These are phyloP conservation scores for Austroboletus olivaceoglutinosus DNA, from an alignment of 1,284 basidiomycete species.

Conservation along the genomic window DNA sequence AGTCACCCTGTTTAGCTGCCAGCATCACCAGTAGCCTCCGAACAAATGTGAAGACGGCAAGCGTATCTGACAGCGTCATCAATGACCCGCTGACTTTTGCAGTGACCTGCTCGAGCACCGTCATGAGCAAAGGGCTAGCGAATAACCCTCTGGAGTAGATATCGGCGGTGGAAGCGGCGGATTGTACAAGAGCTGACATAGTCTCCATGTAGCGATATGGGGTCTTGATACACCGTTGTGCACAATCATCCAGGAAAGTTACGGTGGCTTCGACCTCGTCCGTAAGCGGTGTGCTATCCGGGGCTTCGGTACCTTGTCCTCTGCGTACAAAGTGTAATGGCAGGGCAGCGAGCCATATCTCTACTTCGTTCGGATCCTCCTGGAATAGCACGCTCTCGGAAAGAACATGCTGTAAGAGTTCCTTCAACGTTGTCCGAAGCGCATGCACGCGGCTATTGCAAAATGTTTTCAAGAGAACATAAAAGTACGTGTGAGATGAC, in stretches of 20 bases:
- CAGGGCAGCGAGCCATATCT: slow-evolving; percentile 71
- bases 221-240: slow-evolving; percentile 80
- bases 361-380: slow-evolving; percentile 71
- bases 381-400: slow-evolving; percentile 77
- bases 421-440: slow-evolving; percentile 54
- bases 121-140: slow-evolving; percentile 73
- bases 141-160: slow-evolving; percentile 24
- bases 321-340: slow-evolving; percentile 40
- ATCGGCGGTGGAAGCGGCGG: slow-evolving; percentile 1
- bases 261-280: slow-evolving; percentile 65
- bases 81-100: slow-evolving; percentile 57
- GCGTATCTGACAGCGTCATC: slow-evolving; percentile 56
- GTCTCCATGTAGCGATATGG: slow-evolving; percentile 89
- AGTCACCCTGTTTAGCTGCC: slow-evolving; percentile 47
- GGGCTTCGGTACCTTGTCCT: slow-evolving; percentile 38
- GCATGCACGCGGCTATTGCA: slow-evolving; percentile 47
- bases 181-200: slow-evolving; percentile 19
- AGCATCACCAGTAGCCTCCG: slow-evolving; percentile 61
- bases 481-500: slow-evolving; percentile 54
- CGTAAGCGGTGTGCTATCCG: slow-evolving; percentile 52
- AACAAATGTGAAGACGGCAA: slow-evolving; percentile 62
- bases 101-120: slow-evolving; percentile 71
- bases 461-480: slow-evolving; percentile 67
- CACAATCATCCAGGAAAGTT: slow-evolving; percentile 82
- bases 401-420: slow-evolving; percentile 62